These are phyloP conservation scores for Chaetomiaceae sp. DNA, from an alignment of 2,329 filamentous ascomycete genomes.

Conservation along the genomic window DNA sequence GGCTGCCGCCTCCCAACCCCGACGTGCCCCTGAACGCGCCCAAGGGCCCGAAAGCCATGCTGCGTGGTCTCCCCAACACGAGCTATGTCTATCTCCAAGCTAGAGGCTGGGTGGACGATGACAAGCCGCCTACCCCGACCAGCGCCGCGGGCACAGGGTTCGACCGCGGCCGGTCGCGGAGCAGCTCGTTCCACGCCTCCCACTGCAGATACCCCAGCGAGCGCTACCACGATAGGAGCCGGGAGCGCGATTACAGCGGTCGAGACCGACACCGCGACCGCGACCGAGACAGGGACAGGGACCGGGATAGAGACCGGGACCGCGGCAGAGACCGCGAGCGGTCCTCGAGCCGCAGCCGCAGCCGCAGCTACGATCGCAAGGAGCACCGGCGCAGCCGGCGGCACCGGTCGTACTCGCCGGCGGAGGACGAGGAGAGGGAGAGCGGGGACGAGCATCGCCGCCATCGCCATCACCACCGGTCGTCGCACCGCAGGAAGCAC, in stretches of 20 bases:
- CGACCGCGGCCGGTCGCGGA: slow-evolving; percentile 40
- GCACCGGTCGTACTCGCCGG: slow-evolving; percentile 49
- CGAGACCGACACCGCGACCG: slow-evolving; percentile 20
- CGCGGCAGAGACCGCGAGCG: slow-evolving; percentile 16
- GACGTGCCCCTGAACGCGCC: slow-evolving; percentile 67
- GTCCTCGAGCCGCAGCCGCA: slow-evolving; percentile 25
- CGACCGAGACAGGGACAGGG: slow-evolving; percentile 18
- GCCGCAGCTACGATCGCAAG: slow-evolving; percentile 42
- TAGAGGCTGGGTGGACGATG: slow-evolving; percentile 41
- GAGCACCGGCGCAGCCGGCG: slow-evolving; percentile 47
- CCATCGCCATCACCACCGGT: slow-evolving; percentile 44
- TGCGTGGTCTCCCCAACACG: slow-evolving; percentile 80
- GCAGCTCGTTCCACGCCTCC: slow-evolving; percentile 40
- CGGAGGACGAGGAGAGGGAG: slow-evolving; percentile 41
- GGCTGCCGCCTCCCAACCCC: slow-evolving; percentile 23
- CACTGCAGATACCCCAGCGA: slow-evolving; percentile 10
- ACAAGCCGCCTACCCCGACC: slow-evolving; percentile 31
- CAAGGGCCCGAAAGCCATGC: slow-evolving; percentile 91
- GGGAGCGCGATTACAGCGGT: slow-evolving; percentile 14
- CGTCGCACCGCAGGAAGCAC: slow-evolving; percentile 41
- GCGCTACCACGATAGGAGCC: slow-evolving; percentile 27
- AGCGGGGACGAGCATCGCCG: slow-evolving; percentile 49
- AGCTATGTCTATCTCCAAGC: slow-evolving; percentile 64
- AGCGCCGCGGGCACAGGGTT: slow-evolving; percentile 31
- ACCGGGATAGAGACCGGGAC: slow-evolving; percentile 14